Evolutionary conservation across 441 rosid genomes (phyloP).

Genomic region (Adansonia grandidieri): DNA sequence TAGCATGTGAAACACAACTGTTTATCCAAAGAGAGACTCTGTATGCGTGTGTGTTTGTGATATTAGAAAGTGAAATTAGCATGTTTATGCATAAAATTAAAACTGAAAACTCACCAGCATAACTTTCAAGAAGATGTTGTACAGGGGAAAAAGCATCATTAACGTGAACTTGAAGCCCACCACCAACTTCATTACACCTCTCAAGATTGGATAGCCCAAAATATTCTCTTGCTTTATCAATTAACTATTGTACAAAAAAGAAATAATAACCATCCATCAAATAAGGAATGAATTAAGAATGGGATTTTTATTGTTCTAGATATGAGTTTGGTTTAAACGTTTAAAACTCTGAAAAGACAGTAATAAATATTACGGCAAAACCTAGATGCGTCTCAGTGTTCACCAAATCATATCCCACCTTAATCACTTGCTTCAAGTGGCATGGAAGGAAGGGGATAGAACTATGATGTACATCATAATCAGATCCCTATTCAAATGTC

Average conservation of each 20-base stretch:
- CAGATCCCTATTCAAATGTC: neutral
- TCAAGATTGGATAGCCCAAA: conserved; percentile 73
- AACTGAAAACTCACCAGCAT: conserved; percentile 57
- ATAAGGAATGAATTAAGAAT: neutral
- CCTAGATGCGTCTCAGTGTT: neutral
- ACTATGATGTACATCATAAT: neutral
- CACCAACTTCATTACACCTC: conserved; percentile 55
- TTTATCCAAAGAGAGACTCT: neutral
- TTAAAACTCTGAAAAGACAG: neutral
- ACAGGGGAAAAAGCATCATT: conserved; percentile 65
- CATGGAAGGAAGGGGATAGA: neutral
- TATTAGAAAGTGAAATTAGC: neutral
- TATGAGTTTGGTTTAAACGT: conserved; percentile 9
- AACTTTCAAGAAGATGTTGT: conserved; percentile 43
- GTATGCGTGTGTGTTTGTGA: neutral
- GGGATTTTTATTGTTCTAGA: neutral
- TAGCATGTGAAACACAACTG: neutral
- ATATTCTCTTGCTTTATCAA: conserved; percentile 67
- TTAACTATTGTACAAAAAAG: conserved; percentile 48
- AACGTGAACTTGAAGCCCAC: conserved; percentile 54
- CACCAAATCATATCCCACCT: neutral
- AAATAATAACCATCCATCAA: conserved; percentile 17
- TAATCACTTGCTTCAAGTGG: neutral
- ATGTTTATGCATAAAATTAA: neutral
- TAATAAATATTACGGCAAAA: neutral